phyloP scores from a whole-genome alignment of 345 rosid species.

The Dipteronia dyeriana region DNA sequence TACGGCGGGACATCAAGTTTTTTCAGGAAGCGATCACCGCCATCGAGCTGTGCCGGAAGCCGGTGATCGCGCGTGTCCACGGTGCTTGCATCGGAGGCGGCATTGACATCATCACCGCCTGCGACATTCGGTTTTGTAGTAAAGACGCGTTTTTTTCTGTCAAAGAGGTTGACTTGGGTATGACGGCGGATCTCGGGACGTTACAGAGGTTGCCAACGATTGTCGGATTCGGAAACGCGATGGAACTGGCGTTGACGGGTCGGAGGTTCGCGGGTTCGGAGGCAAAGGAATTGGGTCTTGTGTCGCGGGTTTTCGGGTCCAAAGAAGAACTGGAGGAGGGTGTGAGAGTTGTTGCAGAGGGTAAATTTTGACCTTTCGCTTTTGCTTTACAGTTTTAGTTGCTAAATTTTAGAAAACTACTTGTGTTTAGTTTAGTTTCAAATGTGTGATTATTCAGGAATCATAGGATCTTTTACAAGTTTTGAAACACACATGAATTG shows the following conservation, averaged over 20 bases:
- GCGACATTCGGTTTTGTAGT: conserved; percentile 73
- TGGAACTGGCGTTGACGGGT: conserved; percentile 74
- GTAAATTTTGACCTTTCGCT: conserved; percentile 34
- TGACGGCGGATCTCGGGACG: conserved; percentile 87
- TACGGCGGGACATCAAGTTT: conserved; percentile 58
- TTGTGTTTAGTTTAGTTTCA: background rate
- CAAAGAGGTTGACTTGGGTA: conserved; percentile 80
- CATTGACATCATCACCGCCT: conserved; percentile 66
- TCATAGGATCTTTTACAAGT: background rate
- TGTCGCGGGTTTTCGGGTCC: conserved; percentile 66
- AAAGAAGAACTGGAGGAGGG: conserved; percentile 53
- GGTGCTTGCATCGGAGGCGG: conserved; percentile 90
- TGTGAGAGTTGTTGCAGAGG: conserved; percentile 56
- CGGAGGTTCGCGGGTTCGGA: conserved; percentile 62
- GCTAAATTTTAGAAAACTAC: background rate
- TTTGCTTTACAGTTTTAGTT: background rate
- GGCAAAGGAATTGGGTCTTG: conserved; percentile 77
- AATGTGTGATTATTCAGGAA: background rate
- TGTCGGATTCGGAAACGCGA: conserved; percentile 66
- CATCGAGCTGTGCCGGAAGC: conserved; percentile 78
- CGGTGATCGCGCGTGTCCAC: conserved; percentile 64
- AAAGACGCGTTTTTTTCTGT: conserved; percentile 67
- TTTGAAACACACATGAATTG: background rate
- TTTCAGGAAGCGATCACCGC: conserved; percentile 77
- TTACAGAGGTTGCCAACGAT: conserved; percentile 77